phyloP scores from a whole-genome alignment of 176 grass and related monocot species.

The Cenchrus purpureus region DNA sequence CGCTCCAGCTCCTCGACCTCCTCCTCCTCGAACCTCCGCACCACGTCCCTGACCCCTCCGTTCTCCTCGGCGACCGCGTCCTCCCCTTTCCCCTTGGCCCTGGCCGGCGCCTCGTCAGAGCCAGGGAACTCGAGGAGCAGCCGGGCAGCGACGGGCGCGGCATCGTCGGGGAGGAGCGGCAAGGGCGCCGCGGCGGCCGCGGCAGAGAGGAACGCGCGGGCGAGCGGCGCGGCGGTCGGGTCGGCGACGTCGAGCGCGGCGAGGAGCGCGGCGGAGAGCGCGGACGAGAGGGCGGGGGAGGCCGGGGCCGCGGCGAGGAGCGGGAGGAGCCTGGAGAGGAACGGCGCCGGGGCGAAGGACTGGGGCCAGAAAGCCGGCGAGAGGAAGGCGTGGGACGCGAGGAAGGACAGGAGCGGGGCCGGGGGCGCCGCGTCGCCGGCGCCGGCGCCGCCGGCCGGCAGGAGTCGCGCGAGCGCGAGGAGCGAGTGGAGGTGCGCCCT shows the following conservation, averaged over 20 bases:
- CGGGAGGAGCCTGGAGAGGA: conserved; percentile 69
- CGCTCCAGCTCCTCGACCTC: conserved; percentile 68
- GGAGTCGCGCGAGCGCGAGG: conserved; percentile 77
- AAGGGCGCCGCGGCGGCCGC: conserved; percentile 55
- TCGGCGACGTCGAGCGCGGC: conserved; percentile 61
- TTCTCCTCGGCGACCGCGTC: conserved; percentile 50
- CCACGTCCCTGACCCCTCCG: conserved; percentile 61
- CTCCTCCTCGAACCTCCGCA: conserved; percentile 81
- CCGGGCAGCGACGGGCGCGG: conserved; percentile 57
- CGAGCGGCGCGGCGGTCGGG: conserved; percentile 51
- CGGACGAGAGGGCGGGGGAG: conserved; percentile 59
- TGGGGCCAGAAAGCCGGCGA: conserved; percentile 75
- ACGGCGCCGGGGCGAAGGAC: conserved; percentile 55
- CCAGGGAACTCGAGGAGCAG: conserved; percentile 68
- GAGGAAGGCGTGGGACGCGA: conserved; percentile 63
- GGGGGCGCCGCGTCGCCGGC: conserved; percentile 26
- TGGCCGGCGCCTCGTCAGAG: conserved; percentile 56
- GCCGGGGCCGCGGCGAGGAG: conserved; percentile 52
- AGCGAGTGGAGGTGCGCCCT: conserved; percentile 94
- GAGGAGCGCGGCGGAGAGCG: conserved; percentile 53
- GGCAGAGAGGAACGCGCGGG: conserved; percentile 74
- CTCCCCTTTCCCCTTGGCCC: conserved; percentile 76
- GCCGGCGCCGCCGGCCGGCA: conserved; percentile 47
- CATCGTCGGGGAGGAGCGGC: conserved; percentile 55
- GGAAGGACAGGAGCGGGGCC: conserved; percentile 65